Base-by-base conservation (phyloP, 192 early-diverging fungal genomes). In the Coemansia sp. region DNA sequence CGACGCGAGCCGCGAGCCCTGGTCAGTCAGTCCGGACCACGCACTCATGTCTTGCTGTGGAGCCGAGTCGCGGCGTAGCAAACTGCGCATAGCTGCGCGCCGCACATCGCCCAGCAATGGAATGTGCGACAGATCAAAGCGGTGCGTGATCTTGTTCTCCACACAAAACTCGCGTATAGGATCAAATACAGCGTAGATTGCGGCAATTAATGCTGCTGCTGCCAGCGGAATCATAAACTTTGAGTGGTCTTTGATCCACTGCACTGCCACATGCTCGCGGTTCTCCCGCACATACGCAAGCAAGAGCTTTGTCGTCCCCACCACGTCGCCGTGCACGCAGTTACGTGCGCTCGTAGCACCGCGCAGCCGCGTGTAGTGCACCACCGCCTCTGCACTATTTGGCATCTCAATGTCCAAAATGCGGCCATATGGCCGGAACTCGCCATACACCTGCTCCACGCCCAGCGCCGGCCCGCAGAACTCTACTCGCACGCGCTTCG, bases 151-250 rank as follows among this genome's bases (percentile, higher is more conserved):
- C 71, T 90, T 89, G 69, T 94, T 91, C 22, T 85, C 88, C 64
- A 96, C 90, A 64, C 88, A 93, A 71, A 95, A 97, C 50, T 90
- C 83, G 19, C 96, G 89, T 52, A 95, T 83, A 3, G 96, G 94
- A 62, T 96, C 96, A 74, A 98, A 98, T 19, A 83, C 54, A 2
- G 88, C 84, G 74, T 94, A 94, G 14, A 94, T 69, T 10, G 84
- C 88, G 0, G 93, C 93, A 15, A 93, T 75, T 25, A 90, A 49
- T 12, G 84, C 94, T 0, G 69, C 77, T 4, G 93, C 87, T 3
- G 90, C 78, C 19, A 97, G 54, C 20, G 93, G 93, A 10, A 95
- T 81, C 15, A 85, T 83, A 20, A 90, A 70, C 62, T 93, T 81
- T 25, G 92, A 87, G 72, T 95, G 95, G n/a, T 83, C 82, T 48